Evolutionary conservation across 805 yeast genomes (phyloP), one percentile per base, ranked within the genome.

Genomic region (Candida rishiriensis): DNA sequence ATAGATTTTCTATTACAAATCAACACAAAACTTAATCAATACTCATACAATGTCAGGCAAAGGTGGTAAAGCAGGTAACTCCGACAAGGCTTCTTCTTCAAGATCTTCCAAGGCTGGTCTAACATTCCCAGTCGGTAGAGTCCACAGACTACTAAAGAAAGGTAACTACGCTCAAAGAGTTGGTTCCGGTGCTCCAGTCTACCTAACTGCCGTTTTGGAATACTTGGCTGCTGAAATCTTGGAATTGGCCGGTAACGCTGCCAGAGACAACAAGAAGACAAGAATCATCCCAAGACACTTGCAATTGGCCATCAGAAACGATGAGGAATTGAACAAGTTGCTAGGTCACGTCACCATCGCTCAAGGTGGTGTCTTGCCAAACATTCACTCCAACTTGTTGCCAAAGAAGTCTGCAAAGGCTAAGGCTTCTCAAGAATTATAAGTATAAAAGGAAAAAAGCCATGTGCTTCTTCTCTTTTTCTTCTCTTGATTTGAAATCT

Each of bases 81-180:
- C 95, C 63, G 90, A 88, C 69, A 91, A 91, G 76, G 89, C 95
- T 63, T 85, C 97, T 66, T 93, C 93, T 76, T 86, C 97, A 42
- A 88, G 98, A 83, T 91, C 98, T 59, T 84, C 97, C 53, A 91
- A 89, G 79, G 97, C 98, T 67, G 98, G 97, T 71, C 82, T 91
- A 67, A 88, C 95, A 63, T 91, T 91, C 95, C 98, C 98, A 76
- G 98, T 91, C 59, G 98, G 98, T 72, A 90, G 98, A 83, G 93
- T 91, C 60, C 97, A 91, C 79, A 84, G 97, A 77, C 79, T 90
- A 60, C 76, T 91, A 65, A 88, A 95, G 83, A 88, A 85, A 76
- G 97, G 96, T 70, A 88, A 90, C 84, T 88, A 91, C 78, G 95
- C 97, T 65, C 95, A 90, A 77, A 85, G 98, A 78, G 85, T 91